These are phyloP conservation scores for Miamiensis avidus DNA, from an alignment of 169 alveolate species.

Conservation along the genomic window DNA sequence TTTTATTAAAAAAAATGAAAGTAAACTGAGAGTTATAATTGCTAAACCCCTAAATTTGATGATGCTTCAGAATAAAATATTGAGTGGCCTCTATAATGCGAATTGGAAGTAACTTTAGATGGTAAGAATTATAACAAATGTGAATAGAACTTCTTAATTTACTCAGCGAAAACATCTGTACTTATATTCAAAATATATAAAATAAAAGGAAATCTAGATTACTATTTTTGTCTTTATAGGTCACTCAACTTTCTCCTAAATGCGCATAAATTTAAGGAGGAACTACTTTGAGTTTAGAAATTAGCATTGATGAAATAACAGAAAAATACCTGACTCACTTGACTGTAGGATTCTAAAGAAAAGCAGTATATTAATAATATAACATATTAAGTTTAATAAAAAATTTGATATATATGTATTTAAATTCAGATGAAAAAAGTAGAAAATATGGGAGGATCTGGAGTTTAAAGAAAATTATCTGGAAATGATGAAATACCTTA, in stretches of 20 bases:
- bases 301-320: constrained; percentile 72
- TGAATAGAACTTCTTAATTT: constrained; percentile 78
- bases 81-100: constrained; percentile 78
- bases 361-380: constrained; percentile 47
- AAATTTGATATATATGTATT: background rate
- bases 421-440: background rate
- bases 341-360: constrained; percentile 84
- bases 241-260: constrained; percentile 82
- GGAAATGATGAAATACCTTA: background rate
- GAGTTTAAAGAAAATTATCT: background rate
- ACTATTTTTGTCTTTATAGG: constrained; percentile 6
- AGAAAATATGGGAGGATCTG: background rate
- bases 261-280: constrained; percentile 87
- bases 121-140: constrained; percentile 84
- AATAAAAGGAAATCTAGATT: too few species aligned
- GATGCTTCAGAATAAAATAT: constrained; percentile 57
- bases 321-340: constrained; percentile 68
- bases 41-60: constrained; percentile 84
- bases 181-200: too few species aligned
- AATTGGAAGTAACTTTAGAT: constrained; percentile 85
- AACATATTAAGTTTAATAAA: background rate
- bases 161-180: constrained; percentile 26
- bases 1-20: too few species aligned
- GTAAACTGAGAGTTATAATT: constrained; percentile 66
- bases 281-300: constrained; percentile 67